Evolutionary conservation across 2,329 filamentous ascomycete genomes (phyloP).

Genomic region (Neoscytalidium dimidiatum): DNA sequence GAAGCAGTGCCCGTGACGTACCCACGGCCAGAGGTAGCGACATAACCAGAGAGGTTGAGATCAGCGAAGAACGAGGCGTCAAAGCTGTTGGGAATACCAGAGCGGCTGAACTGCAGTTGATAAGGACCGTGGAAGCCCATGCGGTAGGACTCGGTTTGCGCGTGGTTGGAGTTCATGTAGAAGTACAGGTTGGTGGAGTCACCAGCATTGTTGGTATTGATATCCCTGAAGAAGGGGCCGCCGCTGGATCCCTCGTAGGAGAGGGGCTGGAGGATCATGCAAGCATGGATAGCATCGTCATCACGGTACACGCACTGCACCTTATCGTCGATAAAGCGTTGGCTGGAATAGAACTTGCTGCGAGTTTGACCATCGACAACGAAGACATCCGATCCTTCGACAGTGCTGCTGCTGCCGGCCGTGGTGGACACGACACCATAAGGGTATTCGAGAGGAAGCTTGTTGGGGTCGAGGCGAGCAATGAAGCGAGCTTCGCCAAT

Average conservation of each 20-base stretch:
- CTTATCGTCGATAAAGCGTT: slow-evolving; percentile 70
- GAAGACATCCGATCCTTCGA: slow-evolving; percentile 59
- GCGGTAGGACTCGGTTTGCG: slow-evolving; percentile 62
- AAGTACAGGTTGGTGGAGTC: slow-evolving; percentile 62
- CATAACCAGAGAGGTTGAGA: slow-evolving; percentile 60
- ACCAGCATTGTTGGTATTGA: slow-evolving; percentile 66
- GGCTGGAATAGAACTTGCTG: slow-evolving; percentile 69
- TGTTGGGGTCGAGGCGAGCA: slow-evolving; percentile 56
- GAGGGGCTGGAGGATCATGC: slow-evolving; percentile 55
- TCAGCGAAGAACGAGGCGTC: slow-evolving; percentile 63
- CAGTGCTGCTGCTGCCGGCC: slow-evolving; percentile 47
- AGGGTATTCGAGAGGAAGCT: slow-evolving; percentile 38
- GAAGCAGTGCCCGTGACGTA: slow-evolving; percentile 62
- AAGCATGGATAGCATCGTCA: slow-evolving; percentile 54
- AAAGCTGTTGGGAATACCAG: slow-evolving; percentile 51
- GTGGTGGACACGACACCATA: slow-evolving; percentile 56
- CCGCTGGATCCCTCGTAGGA: slow-evolving; percentile 65
- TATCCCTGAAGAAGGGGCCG: slow-evolving; percentile 65
- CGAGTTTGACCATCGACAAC: slow-evolving; percentile 63
- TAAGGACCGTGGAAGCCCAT: slow-evolving; percentile 69
- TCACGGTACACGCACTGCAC: slow-evolving; percentile 62
- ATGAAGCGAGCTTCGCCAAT: slow-evolving; percentile 64
- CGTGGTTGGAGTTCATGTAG: slow-evolving; percentile 60
- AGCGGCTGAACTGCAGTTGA: slow-evolving; percentile 61
- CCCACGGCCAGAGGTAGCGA: slow-evolving; percentile 58